phyloP scores from a whole-genome alignment of 495 filamentous ascomycete species.

The Diplogelasinospora grovesii region DNA sequence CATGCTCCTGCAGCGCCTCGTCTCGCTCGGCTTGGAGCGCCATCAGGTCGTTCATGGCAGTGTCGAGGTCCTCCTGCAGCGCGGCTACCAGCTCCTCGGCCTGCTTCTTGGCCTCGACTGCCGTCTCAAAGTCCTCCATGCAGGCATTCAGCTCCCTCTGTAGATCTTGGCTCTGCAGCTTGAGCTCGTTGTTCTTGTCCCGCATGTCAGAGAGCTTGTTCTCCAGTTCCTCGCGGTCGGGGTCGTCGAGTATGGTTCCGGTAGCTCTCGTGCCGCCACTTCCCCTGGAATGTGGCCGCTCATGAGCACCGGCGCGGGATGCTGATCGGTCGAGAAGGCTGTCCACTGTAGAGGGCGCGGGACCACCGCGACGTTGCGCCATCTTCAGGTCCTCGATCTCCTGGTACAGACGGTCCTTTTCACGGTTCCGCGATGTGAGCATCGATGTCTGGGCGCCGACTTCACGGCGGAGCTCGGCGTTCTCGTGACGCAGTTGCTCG shows the following conservation, averaged over 20 bases:
- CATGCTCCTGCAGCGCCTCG: slow-evolving; percentile 68
- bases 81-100: slow-evolving; percentile 53
- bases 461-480: slow-evolving; percentile 84
- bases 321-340: slow-evolving; percentile 90
- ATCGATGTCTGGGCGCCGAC: slow-evolving; percentile 95
- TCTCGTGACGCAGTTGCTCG: slow-evolving; percentile 81
- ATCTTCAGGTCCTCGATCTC: slow-evolving; percentile 97
- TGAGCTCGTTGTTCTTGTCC: slow-evolving; percentile 76
- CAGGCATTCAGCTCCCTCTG: slow-evolving; percentile 65
- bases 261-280: slow-evolving; percentile 60
- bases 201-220: slow-evolving; percentile 73
- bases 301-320: slow-evolving; percentile 63
- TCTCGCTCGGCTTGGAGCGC: slow-evolving; percentile 81
- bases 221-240: slow-evolving; percentile 80
- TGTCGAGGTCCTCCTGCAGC: slow-evolving; percentile 69
- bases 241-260: slow-evolving; percentile 63
- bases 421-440: slow-evolving; percentile 91
- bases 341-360: slow-evolving; percentile 64
- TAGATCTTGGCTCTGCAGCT: slow-evolving; percentile 76
- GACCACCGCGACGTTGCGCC: slow-evolving; percentile 59
- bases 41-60: slow-evolving; percentile 70
- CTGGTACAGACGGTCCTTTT: slow-evolving; percentile 89
- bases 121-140: slow-evolving; percentile 58
- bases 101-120: slow-evolving; percentile 51
- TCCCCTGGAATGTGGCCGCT: slow-evolving; percentile 61